A percentile compares a stretch with the other conserved stretches of the same genome.
phyloP scores from a whole-genome alignment of 2,329 filamentous ascomycete genomes.

The Neonectria coccinea region DNA sequence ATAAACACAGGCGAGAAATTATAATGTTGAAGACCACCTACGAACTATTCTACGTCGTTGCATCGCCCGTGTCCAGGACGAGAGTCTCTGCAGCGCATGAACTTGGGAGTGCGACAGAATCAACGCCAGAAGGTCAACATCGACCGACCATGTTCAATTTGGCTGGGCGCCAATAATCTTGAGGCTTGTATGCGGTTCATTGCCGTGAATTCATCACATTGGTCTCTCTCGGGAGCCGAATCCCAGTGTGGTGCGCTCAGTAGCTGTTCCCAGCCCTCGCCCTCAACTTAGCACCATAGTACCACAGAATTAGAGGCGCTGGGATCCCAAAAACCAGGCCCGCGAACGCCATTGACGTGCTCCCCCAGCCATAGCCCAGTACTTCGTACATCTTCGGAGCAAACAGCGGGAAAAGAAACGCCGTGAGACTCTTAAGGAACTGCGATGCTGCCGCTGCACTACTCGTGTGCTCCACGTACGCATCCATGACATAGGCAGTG shows the following conservation, averaged over 20 bases:
- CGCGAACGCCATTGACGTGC: constrained; percentile 53
- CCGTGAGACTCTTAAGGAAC: constrained; percentile 59
- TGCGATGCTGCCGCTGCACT: constrained; percentile 61
- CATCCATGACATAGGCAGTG: constrained; percentile 57
- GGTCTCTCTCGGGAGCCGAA: background rate
- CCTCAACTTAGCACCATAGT: constrained; percentile 52
- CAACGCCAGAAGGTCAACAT: too few species aligned
- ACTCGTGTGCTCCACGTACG: constrained; percentile 60
- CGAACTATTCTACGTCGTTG: too few species aligned
- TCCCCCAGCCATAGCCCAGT: constrained; percentile 55
- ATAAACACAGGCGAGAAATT: too few species aligned
- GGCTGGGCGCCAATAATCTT: background rate
- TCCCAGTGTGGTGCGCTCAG: background rate
- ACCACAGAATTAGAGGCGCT: constrained; percentile 55
- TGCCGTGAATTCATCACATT: too few species aligned
- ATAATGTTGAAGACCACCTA: too few species aligned
- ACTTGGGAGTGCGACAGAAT: too few species aligned
- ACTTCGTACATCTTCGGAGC: constrained; percentile 54
- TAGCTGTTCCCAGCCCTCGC: constrained; percentile 11
- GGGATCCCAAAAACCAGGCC: constrained; percentile 53
- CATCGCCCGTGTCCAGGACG: too few species aligned
- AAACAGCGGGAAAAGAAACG: constrained; percentile 63
- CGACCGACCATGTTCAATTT: too few species aligned
- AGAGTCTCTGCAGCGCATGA: too few species aligned
- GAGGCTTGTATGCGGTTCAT: background rate